phyloP scores from a whole-genome alignment of 164 flowering plant genomes.

The Tetracentron sinense region DNA sequence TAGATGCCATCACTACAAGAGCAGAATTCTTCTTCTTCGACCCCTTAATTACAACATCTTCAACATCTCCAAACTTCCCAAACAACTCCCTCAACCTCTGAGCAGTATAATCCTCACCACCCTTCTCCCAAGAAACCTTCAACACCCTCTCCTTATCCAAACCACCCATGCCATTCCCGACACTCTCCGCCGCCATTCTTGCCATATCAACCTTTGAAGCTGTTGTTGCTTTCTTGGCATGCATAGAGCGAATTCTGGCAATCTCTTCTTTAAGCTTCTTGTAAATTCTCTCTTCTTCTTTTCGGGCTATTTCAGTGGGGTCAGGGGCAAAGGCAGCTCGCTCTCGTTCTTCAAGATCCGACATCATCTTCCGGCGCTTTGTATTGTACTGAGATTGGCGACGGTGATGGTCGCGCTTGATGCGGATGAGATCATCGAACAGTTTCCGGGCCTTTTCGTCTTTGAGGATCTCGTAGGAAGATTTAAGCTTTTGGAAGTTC shows the following conservation, averaged over 20 bases:
- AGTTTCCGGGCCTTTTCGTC: slow-evolving; percentile 66
- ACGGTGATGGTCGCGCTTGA: slow-evolving; percentile 39
- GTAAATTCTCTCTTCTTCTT: slow-evolving; percentile 60
- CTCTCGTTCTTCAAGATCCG: slow-evolving; percentile 75
- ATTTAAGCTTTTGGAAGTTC: slow-evolving; percentile 55
- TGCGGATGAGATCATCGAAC: slow-evolving; percentile 67
- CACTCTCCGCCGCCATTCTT: slow-evolving; percentile 12
- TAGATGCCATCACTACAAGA: slow-evolving; percentile 70
- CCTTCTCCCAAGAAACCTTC: slow-evolving; percentile 77
- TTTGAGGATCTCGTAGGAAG: slow-evolving; percentile 68
- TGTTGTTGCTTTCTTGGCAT: slow-evolving; percentile 31
- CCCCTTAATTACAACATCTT: slow-evolving; percentile 70
- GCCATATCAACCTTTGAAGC: slow-evolving; percentile 10
- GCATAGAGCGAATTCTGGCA: slow-evolving; percentile 61
- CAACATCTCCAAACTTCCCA: slow-evolving; percentile 69
- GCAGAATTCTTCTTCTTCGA: slow-evolving; percentile 66
- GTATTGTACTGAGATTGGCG: slow-evolving; percentile 44
- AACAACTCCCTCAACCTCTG: slow-evolving; percentile 53
- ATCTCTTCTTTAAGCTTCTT: slow-evolving; percentile 65
- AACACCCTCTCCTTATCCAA: slow-evolving; percentile 59
- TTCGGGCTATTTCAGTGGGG: slow-evolving; percentile 27
- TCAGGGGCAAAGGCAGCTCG: slow-evolving; percentile 51
- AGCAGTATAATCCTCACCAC: slow-evolving; percentile 49
- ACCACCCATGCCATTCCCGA: slow-evolving; percentile 19
- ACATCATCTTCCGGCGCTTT: slow-evolving; percentile 65